Conservation (phyloP, 2,329 filamentous ascomycete species). For the Chrysosporium keratinophilum region DNA sequence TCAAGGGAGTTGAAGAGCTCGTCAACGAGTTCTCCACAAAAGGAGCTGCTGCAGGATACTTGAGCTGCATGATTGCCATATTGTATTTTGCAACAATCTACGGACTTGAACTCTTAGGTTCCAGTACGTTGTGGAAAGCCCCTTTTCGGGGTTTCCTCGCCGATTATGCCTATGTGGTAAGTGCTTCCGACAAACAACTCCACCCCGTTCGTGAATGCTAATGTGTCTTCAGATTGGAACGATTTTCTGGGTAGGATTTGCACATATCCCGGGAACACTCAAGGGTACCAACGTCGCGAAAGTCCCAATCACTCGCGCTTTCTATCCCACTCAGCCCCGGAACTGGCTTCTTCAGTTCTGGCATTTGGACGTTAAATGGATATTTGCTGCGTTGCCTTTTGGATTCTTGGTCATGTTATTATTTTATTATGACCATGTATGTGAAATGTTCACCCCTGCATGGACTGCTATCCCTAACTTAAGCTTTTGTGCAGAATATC, state of each 20-base stretch:
- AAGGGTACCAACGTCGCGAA: slow-evolving; percentile 33
- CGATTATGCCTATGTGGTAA: slow-evolving; percentile 44
- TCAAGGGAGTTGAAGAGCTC: slow-evolving; percentile 49
- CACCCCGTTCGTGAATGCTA: background rate
- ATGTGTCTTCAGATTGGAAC: slow-evolving; percentile 35
- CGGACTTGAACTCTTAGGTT: slow-evolving; percentile 41
- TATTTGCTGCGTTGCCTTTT: slow-evolving; percentile 45
- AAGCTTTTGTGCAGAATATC: slow-evolving; percentile 31
- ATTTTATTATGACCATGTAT: slow-evolving; percentile 48
- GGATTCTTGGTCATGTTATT: slow-evolving; percentile 45
- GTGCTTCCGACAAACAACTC: no score
- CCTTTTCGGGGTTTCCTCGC: slow-evolving; percentile 39
- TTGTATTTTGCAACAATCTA: slow-evolving; percentile 45
- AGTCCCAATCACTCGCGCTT: slow-evolving; percentile 38
- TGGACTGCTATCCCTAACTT: no score
- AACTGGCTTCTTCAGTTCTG: slow-evolving; percentile 46
- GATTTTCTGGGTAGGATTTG: slow-evolving; percentile 46
- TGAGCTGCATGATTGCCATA: slow-evolving; percentile 43
- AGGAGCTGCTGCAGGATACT: slow-evolving; percentile 37
- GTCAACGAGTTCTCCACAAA: slow-evolving; percentile 41
- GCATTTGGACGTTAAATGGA: slow-evolving; percentile 42
- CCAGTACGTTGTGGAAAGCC: slow-evolving; percentile 35
- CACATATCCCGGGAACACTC: slow-evolving; percentile 42
- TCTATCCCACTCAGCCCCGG: slow-evolving; percentile 39
- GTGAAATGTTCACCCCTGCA: slow-evolving; percentile 2